Evolutionary conservation across 805 yeast genomes (phyloP).

Genomic region (Peterozyma toletana): DNA sequence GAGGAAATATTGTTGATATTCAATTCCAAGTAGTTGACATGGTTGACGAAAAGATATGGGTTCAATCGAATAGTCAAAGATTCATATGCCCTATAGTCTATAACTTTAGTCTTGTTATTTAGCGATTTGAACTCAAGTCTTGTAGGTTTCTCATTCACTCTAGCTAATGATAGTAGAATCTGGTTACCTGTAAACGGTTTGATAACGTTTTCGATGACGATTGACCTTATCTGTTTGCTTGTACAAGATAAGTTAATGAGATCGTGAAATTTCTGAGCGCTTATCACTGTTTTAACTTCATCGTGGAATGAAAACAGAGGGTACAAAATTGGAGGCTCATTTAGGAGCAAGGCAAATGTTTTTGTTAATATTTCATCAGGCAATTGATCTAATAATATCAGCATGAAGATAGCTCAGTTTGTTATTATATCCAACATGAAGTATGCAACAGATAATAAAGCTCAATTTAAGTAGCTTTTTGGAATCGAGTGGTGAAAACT

Average conservation of each 20-base stretch:
- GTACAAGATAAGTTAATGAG: neutral
- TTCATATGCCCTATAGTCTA: neutral
- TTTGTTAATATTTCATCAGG: constrained; percentile 2
- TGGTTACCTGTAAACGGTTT: neutral
- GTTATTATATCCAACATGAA: too few species aligned
- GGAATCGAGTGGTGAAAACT: too few species aligned
- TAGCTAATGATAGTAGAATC: constrained; percentile 3
- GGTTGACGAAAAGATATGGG: neutral
- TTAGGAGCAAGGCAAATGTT: neutral
- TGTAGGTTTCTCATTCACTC: neutral
- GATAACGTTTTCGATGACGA: neutral
- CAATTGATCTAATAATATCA: neutral
- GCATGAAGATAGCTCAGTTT: too few species aligned
- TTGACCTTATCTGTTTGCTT: neutral
- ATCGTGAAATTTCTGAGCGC: neutral
- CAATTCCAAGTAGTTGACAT: constrained; percentile 3
- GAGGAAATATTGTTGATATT: neutral
- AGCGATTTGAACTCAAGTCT: constrained; percentile 1
- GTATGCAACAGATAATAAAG: too few species aligned
- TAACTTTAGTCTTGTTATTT: neutral
- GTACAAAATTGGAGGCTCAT: neutral
- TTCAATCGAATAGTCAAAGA: neutral
- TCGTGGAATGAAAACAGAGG: neutral
- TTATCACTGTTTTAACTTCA: neutral
- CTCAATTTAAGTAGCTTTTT: too few species aligned